Conservation (phyloP, 345 rosid species). For the Physaria fendleri region DNA sequence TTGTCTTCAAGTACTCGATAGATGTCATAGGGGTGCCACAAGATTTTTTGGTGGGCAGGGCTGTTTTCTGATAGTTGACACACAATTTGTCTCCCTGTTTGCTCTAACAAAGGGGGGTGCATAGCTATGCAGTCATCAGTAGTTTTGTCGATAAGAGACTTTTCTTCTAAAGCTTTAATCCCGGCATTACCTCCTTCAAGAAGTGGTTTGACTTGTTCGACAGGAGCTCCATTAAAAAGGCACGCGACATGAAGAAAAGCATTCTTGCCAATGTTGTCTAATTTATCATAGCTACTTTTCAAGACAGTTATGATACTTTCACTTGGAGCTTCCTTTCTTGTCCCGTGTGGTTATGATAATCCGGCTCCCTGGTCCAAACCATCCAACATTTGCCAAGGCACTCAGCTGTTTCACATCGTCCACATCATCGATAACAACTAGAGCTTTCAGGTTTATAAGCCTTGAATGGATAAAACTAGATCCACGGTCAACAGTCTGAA, state of each 20-base stretch:
- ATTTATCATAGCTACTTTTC: neutral
- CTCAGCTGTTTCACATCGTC: neutral
- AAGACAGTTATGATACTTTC: neutral
- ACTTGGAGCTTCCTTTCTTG: neutral
- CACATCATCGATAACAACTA: conserved; percentile 17
- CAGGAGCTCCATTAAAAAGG: conserved; percentile 18
- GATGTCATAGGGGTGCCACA: conserved; percentile 3
- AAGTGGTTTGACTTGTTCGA: neutral
- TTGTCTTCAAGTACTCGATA: neutral
- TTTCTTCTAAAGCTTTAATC: neutral
- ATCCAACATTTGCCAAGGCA: conserved; percentile 3
- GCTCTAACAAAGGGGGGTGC: conserved; percentile 15
- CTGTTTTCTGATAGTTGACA: conserved; percentile 1
- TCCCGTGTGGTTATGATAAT: conserved; percentile 20
- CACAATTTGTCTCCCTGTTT: conserved; percentile 18
- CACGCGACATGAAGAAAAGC: conserved; percentile 22
- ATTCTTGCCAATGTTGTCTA: neutral
- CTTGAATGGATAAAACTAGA: neutral
- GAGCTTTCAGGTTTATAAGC: neutral
- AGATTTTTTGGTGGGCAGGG: neutral
- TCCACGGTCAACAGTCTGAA: neutral
- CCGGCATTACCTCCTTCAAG: neutral
- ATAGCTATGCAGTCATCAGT: neutral
- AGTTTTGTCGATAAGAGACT: conserved; percentile 16
- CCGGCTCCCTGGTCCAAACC: conserved; percentile 23